Evolutionary conservation across 2,329 filamentous ascomycete genomes (phyloP).

Genomic region (Fusarium pseudocircinatum): DNA sequence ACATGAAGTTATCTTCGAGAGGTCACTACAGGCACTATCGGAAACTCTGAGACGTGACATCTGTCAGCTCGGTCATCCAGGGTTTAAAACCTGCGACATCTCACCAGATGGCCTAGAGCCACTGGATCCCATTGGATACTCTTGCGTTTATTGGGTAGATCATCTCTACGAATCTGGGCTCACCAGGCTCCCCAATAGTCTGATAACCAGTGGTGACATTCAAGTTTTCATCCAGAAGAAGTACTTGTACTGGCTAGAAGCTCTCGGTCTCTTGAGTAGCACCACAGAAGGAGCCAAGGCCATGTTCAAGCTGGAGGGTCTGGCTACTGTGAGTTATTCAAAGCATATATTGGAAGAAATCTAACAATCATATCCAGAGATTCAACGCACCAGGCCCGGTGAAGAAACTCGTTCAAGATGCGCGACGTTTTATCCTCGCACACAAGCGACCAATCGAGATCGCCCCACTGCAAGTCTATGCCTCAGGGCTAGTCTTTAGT

Average conservation of each 20-base stretch:
- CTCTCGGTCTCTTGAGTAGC: accelerated
- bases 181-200: accelerated
- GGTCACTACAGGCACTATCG: accelerated
- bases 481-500: background rate
- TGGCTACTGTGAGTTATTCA: accelerated
- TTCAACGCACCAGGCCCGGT: accelerated
- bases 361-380: accelerated
- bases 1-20: accelerated
- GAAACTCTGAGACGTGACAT: background rate
- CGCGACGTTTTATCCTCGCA: accelerated
- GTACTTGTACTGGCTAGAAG: background rate
- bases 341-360: accelerated
- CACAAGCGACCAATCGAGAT: accelerated
- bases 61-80: accelerated
- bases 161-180: accelerated
- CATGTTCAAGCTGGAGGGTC: accelerated
- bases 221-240: accelerated
- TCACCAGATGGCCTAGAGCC: accelerated
- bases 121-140: accelerated
- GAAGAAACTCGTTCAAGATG: accelerated
- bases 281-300: accelerated
- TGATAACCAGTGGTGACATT: accelerated
- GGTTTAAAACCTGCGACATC: accelerated
- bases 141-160: background rate
- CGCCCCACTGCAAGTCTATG: background rate